Percentiles rank a stretch among this genome's conserved stretches.
These are phyloP conservation scores for Emmonsiellopsis sp. DNA, from an alignment of 2,329 filamentous ascomycete species.

Conservation along the genomic window DNA sequence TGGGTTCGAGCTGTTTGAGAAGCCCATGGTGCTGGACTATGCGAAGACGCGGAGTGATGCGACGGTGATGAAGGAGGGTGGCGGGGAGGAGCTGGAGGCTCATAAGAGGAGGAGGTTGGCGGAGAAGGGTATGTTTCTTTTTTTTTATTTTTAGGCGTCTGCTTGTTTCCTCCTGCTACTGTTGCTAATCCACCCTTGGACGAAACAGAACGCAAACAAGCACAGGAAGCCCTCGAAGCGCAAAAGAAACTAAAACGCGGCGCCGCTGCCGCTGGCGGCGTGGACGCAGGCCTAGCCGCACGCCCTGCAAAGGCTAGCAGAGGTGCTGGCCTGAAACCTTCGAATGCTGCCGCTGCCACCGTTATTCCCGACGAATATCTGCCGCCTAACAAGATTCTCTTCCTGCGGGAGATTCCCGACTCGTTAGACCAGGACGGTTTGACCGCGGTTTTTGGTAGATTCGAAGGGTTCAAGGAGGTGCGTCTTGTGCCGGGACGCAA, in stretches of 20 bases:
- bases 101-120: slow-evolving; percentile 78
- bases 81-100: slow-evolving; percentile 69
- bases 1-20: slow-evolving; percentile 86
- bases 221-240: slow-evolving; percentile 67
- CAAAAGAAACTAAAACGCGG: slow-evolving; percentile 67
- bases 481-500: slow-evolving; percentile 76
- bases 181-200: background rate
- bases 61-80: slow-evolving; percentile 66
- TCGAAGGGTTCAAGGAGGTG: slow-evolving; percentile 91
- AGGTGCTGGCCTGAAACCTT: slow-evolving; percentile 67
- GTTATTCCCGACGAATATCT: slow-evolving; percentile 96
- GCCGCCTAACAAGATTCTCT: slow-evolving; percentile 92
- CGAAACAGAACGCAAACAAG: slow-evolving; percentile 62
- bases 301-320: slow-evolving; percentile 63
- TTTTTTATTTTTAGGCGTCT: slow-evolving; percentile 3
- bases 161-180: background rate
- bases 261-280: slow-evolving; percentile 37
- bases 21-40: slow-evolving; percentile 76
- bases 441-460: slow-evolving; percentile 72
- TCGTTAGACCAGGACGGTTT: slow-evolving; percentile 75
- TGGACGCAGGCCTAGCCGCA: slow-evolving; percentile 23
- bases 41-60: slow-evolving; percentile 81
- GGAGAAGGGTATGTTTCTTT: slow-evolving; percentile 65
- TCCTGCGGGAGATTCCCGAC: slow-evolving; percentile 85
- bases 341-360: slow-evolving; percentile 55